These are phyloP conservation scores for Aleurites moluccanus DNA, from an alignment of 441 rosid species.

Conservation along the genomic window DNA sequence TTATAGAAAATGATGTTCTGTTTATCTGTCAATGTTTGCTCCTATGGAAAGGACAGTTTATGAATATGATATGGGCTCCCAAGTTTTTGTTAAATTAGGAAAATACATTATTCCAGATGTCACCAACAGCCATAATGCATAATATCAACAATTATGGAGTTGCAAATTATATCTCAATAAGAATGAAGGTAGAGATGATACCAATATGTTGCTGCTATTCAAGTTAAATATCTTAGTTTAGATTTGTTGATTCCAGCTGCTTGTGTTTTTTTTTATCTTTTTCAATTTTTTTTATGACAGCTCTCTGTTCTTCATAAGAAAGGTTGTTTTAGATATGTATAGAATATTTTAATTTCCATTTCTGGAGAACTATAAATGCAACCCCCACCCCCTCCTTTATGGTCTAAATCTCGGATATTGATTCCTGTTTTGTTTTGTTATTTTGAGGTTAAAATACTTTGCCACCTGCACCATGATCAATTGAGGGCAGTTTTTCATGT, in stretches of 20 bases:
- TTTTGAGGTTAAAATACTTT: constrained; percentile 74
- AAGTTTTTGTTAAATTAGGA: background rate
- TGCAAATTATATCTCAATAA: background rate
- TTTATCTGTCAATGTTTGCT: background rate
- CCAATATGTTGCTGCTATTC: background rate
- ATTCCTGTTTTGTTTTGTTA: constrained; percentile 23
- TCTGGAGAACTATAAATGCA: background rate
- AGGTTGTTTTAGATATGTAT: background rate
- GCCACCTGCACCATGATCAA: constrained; percentile 94
- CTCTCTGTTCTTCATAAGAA: background rate
- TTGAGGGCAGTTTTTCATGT: constrained; percentile 90
- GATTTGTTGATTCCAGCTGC: background rate
- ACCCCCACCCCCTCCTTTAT: background rate
- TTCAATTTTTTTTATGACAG: background rate
- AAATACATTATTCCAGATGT: background rate
- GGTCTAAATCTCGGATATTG: constrained; percentile 12
- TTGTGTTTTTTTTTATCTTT: background rate
- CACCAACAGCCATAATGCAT: background rate
- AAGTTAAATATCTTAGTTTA: background rate
- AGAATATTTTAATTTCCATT: background rate
- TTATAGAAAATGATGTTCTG: background rate
- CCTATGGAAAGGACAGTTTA: background rate
- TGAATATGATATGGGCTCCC: background rate
- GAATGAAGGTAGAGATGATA: background rate
- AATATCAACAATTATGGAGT: background rate